phyloP scores from a whole-genome alignment of 345 rosid species.

The Raphanus sativus region DNA sequence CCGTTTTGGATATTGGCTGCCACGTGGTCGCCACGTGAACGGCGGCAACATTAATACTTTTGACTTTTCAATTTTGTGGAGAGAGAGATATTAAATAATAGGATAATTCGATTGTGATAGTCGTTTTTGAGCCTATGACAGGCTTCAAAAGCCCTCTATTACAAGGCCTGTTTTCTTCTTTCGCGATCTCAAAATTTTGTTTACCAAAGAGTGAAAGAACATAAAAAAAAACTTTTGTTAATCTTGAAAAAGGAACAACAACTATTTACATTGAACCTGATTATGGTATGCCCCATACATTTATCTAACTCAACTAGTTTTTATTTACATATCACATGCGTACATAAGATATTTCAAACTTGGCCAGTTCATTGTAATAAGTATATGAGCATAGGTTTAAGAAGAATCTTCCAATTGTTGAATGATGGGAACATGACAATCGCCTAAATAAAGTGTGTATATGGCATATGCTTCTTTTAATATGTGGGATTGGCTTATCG shows the following conservation, averaged over 20 bases:
- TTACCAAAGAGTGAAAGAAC: background rate
- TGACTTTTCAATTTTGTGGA: background rate
- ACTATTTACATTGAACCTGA: background rate
- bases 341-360: background rate
- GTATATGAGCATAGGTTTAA: too few relatives aligned
- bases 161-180: background rate
- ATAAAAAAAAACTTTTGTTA: too few relatives aligned
- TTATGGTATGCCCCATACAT: background rate
- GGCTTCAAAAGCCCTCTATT: background rate
- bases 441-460: background rate
- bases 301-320: background rate
- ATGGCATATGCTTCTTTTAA: background rate
- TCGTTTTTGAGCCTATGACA: background rate
- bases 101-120: background rate
- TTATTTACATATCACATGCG: background rate
- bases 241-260: too few relatives aligned
- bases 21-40: slow-evolving; percentile 44
- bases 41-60: background rate
- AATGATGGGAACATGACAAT: background rate
- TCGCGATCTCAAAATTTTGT: background rate
- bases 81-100: background rate
- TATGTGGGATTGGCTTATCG: background rate
- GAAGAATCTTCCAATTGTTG: background rate
- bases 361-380: background rate
- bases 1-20: slow-evolving; percentile 27